Percentiles rank a stretch among this genome's conserved stretches.
Evolutionary conservation across 352 stramenopile species (phyloP).

Genomic region (Lagenidium giganteum): DNA sequence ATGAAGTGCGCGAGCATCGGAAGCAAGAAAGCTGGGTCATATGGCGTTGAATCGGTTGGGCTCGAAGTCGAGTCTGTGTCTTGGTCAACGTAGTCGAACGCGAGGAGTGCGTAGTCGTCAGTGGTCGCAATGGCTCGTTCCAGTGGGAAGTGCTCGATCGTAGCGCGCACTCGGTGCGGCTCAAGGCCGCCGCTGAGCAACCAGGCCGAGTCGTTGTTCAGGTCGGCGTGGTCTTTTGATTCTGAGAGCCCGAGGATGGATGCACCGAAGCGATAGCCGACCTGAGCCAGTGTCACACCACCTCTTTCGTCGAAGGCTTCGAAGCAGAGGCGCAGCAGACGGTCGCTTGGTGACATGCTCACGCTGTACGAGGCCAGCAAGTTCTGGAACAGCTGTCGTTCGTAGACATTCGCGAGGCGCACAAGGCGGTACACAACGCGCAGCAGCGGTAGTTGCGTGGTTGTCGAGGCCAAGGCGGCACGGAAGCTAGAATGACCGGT

Average conservation of each 20-base stretch:
- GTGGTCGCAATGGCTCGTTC: conserved; percentile 20
- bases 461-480: conserved; percentile 3
- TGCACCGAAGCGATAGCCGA: conserved; percentile 71
- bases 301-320: conserved; percentile 44
- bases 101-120: conserved; percentile 24
- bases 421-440: conserved; percentile 38
- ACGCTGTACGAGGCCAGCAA: conserved; percentile 66
- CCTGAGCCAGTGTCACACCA: conserved; percentile 28
- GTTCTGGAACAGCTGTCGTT: conserved; percentile 42
- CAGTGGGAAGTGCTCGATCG: conserved; percentile 66
- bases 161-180: conserved; percentile 49
- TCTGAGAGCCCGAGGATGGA: conserved; percentile 26
- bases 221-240: conserved; percentile 22
- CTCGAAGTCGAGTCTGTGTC: too few relatives aligned
- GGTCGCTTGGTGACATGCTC: conserved; percentile 57
- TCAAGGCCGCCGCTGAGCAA: conserved; percentile 63
- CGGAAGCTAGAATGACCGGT: conserved; percentile 24
- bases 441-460: conserved; percentile 24
- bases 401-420: conserved; percentile 33
- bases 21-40: conserved; percentile 73
- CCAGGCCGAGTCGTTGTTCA: conserved; percentile 67
- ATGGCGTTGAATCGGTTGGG: conserved; percentile 22
- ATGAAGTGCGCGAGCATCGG: conserved; percentile 76
- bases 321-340: conserved; percentile 44
- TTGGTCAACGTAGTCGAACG: conserved; percentile 4